phyloP scores from a whole-genome alignment of 306 rosid species.

The Vachellia collinsii region DNA sequence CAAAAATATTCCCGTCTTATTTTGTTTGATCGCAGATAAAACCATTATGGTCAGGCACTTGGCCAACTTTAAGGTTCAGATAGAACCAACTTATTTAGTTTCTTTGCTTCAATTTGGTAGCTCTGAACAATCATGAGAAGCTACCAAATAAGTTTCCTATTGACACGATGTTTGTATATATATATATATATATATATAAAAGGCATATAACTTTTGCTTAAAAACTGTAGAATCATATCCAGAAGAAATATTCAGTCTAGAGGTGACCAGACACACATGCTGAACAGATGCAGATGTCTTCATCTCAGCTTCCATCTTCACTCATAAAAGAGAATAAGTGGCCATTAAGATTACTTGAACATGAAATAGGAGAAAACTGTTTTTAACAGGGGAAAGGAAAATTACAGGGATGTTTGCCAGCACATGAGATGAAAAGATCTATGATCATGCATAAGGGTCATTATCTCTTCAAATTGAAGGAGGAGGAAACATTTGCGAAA shows the following conservation, averaged over 20 bases:
- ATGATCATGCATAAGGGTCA: background rate
- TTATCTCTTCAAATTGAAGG: background rate
- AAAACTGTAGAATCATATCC: background rate
- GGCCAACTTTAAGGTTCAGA: slow-evolving; percentile 10
- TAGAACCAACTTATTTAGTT: slow-evolving; percentile 14
- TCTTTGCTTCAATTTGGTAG: slow-evolving; percentile 18
- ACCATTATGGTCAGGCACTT: slow-evolving; percentile 24
- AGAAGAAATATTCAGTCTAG: background rate
- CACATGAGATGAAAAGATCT: background rate
- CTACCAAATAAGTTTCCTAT: background rate
- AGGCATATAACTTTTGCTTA: background rate
- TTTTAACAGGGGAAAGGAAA: background rate
- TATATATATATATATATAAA: no score
- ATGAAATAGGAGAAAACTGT: background rate
- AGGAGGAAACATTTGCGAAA: background rate
- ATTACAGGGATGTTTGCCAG: background rate
- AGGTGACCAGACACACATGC: background rate
- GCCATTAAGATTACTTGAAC: background rate
- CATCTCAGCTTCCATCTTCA: background rate
- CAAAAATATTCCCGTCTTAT: slow-evolving; percentile 13
- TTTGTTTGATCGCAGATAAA: background rate
- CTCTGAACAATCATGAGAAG: slow-evolving; percentile 7
- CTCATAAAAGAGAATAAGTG: background rate
- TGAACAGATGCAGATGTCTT: background rate
- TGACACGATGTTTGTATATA: background rate